Evolutionary conservation across 768 basidiomycete species (phyloP).

Genomic region (Crassisporium funariophilum): DNA sequence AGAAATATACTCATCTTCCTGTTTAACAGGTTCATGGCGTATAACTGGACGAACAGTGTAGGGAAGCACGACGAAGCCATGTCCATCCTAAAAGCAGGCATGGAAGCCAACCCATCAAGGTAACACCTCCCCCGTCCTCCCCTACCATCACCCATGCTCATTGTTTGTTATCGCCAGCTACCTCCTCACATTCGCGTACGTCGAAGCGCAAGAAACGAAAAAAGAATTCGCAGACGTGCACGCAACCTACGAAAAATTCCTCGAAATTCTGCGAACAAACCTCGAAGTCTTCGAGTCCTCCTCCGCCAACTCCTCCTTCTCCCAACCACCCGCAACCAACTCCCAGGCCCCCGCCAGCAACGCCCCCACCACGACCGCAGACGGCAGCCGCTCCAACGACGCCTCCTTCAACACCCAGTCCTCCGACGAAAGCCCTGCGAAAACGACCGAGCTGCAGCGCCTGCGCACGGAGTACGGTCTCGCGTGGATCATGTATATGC

Average conservation of each 20-base stretch:
- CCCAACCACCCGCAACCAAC: background rate
- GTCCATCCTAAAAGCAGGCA: constrained; percentile 77
- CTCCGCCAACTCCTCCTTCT: constrained; percentile 5
- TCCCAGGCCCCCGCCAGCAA: constrained; percentile 1
- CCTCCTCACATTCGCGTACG: constrained; percentile 87
- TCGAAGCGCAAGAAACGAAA: constrained; percentile 67
- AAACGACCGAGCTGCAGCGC: constrained; percentile 56
- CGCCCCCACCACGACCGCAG: constrained; percentile 23
- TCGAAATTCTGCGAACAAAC: constrained; percentile 61
- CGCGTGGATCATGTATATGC: constrained; percentile 90
- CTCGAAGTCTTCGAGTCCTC: constrained; percentile 60
- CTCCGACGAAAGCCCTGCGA: constrained; percentile 55
- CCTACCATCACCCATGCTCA: background rate
- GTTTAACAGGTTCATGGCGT: constrained; percentile 84
- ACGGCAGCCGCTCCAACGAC: constrained; percentile 38
- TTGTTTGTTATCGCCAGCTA: constrained; percentile 52
- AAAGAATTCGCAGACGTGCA: constrained; percentile 70
- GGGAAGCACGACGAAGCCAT: constrained; percentile 83
- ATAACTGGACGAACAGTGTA: constrained; percentile 73
- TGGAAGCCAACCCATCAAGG: constrained; percentile 88
- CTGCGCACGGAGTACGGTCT: constrained; percentile 73
- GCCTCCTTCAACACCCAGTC: constrained; percentile 44
- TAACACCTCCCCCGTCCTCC: constrained; percentile 32
- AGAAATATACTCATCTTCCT: constrained; percentile 1
- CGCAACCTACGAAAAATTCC: constrained; percentile 69